phyloP scores from a whole-genome alignment of 208 protist species.

The Spongospora subterranea region DNA sequence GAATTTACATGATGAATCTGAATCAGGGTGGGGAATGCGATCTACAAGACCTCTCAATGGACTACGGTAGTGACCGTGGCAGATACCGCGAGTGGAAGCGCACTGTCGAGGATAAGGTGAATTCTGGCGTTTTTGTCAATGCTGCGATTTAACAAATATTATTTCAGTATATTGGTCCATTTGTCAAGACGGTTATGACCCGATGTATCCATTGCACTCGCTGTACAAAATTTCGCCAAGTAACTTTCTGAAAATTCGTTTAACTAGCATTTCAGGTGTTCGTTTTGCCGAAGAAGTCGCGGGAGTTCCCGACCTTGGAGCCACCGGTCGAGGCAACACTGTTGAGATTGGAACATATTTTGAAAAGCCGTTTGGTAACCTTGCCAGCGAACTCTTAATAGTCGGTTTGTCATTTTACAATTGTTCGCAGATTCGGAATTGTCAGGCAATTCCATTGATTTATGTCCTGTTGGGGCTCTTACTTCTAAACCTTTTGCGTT shows the following conservation, averaged over 20 bases:
- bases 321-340: constrained; percentile 89
- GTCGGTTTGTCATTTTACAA: neutral
- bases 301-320: constrained; percentile 88
- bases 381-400: neutral
- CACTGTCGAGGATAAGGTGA: constrained; percentile 86
- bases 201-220: constrained; percentile 96
- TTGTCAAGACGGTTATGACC: constrained; percentile 92
- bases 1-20: neutral
- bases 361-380: constrained; percentile 61
- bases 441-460: constrained; percentile 78
- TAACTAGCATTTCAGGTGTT: constrained; percentile 77
- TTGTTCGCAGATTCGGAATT: constrained; percentile 86
- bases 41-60: constrained; percentile 84
- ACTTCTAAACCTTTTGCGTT: constrained; percentile 76
- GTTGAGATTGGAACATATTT: constrained; percentile 73
- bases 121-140: neutral
- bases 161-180: constrained; percentile 83
- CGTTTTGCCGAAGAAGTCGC: constrained; percentile 89
- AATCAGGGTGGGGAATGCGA: constrained; percentile 89
- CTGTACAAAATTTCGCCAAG: neutral
- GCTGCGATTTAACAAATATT: neutral
- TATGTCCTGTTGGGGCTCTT: constrained; percentile 79
- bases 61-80: constrained; percentile 70
- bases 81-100: constrained; percentile 70
- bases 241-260: neutral